Percentiles rank a stretch among this genome's conserved stretches.
Conservation (phyloP, 179 eudicot species). For the Spinacia oleracea region DNA sequence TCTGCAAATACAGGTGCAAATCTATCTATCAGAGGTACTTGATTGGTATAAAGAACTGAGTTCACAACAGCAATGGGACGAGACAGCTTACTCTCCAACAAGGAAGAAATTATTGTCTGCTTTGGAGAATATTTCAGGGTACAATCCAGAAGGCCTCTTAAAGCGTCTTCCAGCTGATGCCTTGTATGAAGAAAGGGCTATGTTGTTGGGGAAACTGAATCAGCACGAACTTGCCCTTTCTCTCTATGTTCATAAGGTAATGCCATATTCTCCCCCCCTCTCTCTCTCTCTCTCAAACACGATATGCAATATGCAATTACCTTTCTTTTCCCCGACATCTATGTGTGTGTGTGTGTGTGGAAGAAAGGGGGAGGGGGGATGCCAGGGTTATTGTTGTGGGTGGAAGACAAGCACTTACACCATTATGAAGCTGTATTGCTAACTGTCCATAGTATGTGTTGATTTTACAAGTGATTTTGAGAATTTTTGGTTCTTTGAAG, state of each 20-base stretch:
- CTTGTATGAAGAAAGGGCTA: slow-evolving; percentile 89
- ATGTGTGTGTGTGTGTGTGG: no score
- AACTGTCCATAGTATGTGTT: not conserved
- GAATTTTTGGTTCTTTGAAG: not conserved
- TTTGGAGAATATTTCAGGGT: slow-evolving; percentile 77
- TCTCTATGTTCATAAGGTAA: slow-evolving; percentile 90
- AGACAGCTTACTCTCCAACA: slow-evolving; percentile 68
- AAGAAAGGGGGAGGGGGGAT: no score
- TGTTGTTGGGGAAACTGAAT: slow-evolving; percentile 87
- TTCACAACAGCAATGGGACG: slow-evolving; percentile 86
- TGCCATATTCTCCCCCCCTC: not conserved
- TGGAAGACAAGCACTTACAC: not conserved
- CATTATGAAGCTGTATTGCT: not conserved
- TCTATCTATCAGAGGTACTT: slow-evolving; percentile 95
- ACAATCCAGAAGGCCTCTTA: slow-evolving; percentile 73
- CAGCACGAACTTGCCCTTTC: slow-evolving; percentile 92
- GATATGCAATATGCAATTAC: not conserved
- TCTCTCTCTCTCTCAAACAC: not conserved
- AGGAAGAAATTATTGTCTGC: slow-evolving; percentile 91
- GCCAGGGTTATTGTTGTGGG: not conserved
- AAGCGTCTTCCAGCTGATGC: slow-evolving; percentile 89
- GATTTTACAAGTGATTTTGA: not conserved
- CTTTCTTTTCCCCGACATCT: not conserved
- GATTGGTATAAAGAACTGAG: slow-evolving; percentile 78
- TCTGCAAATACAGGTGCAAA: slow-evolving; percentile 63